Conservation (phyloP, 2,329 filamentous ascomycete genomes). For the Tolypocladium tundrense region DNA sequence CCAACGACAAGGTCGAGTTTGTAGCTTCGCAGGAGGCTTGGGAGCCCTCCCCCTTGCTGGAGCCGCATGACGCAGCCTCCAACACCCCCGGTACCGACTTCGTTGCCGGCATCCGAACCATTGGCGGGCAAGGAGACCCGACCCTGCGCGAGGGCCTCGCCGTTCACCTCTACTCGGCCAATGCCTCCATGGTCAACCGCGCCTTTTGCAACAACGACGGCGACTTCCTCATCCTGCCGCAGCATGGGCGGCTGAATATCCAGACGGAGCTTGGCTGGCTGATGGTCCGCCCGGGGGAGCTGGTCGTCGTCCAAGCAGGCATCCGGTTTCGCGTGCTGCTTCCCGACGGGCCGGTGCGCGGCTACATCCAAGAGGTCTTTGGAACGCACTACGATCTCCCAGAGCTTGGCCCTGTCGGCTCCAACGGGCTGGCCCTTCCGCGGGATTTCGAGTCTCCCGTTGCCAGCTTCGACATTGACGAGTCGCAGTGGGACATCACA, state of each 20-base stretch:
- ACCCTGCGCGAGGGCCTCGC: slow-evolving; percentile 35
- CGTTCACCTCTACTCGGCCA: slow-evolving; percentile 34
- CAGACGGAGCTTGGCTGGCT: slow-evolving; percentile 58
- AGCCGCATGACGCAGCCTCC: not conserved
- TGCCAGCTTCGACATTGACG: slow-evolving; percentile 47
- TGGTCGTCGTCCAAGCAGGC: slow-evolving; percentile 56
- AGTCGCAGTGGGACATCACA: slow-evolving; percentile 44
- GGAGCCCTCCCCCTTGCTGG: slow-evolving; percentile 29
- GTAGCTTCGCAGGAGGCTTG: slow-evolving; percentile 36
- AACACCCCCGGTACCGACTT: slow-evolving; percentile 25
- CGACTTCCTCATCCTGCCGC: slow-evolving; percentile 55
- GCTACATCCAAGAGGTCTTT: slow-evolving; percentile 59
- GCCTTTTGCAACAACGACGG: slow-evolving; percentile 43
- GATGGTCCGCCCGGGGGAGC: slow-evolving; percentile 57
- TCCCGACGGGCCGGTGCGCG: slow-evolving; percentile 45
- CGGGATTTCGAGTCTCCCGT: slow-evolving; percentile 56
- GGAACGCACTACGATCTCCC: slow-evolving; percentile 55
- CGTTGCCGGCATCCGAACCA: slow-evolving; percentile 32
- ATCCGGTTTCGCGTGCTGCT: slow-evolving; percentile 31
- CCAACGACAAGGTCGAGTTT: slow-evolving; percentile 34
- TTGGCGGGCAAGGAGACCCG: slow-evolving; percentile 36
- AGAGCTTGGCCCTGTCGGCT: slow-evolving; percentile 56
- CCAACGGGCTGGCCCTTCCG: slow-evolving; percentile 54
- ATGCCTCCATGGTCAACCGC: slow-evolving; percentile 29
- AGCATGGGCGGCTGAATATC: slow-evolving; percentile 55